These are phyloP conservation scores for Tripterygium wilfordii DNA, from an alignment of 177 flowering plant species.

Conservation along the genomic window DNA sequence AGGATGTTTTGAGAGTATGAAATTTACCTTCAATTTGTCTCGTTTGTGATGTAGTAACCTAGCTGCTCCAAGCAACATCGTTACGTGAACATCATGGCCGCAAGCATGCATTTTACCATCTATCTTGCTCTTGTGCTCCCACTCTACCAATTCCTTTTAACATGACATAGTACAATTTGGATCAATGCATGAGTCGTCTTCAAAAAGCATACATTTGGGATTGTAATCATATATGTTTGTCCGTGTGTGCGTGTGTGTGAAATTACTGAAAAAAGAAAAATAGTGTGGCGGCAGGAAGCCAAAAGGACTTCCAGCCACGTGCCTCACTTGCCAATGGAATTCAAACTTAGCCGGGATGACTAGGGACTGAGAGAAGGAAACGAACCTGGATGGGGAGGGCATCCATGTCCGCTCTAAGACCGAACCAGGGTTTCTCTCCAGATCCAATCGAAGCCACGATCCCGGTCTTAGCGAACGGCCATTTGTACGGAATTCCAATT, in stretches of 20 bases:
- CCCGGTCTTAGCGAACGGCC: conserved; percentile 84
- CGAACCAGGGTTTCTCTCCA: conserved; percentile 47
- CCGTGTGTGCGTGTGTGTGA: neutral
- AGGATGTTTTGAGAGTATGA: neutral
- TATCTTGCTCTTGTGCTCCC: conserved; percentile 63
- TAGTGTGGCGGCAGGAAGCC: neutral
- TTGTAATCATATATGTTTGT: too few relatives aligned
- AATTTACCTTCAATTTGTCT: conserved; percentile 44
- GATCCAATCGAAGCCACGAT: conserved; percentile 67
- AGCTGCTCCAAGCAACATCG: conserved; percentile 87
- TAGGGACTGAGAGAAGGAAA: neutral
- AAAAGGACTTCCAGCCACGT: too few relatives aligned
- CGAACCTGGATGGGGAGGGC: conserved; percentile 83
- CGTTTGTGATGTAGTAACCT: conserved; percentile 43
- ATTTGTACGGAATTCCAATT: conserved; percentile 53
- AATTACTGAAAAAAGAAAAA: neutral
- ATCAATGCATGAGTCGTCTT: neutral
- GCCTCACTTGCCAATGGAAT: too few relatives aligned
- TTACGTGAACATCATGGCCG: conserved; percentile 66
- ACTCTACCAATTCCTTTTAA: conserved; percentile 58
- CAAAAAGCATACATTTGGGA: too few relatives aligned
- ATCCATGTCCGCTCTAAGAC: conserved; percentile 91
- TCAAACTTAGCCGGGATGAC: too few relatives aligned
- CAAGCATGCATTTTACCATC: conserved; percentile 80
- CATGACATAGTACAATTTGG: neutral